These are phyloP conservation scores for Aspergillus fumigatiaffinis DNA, from an alignment of 2,329 filamentous ascomycete genomes.

Conservation along the genomic window DNA sequence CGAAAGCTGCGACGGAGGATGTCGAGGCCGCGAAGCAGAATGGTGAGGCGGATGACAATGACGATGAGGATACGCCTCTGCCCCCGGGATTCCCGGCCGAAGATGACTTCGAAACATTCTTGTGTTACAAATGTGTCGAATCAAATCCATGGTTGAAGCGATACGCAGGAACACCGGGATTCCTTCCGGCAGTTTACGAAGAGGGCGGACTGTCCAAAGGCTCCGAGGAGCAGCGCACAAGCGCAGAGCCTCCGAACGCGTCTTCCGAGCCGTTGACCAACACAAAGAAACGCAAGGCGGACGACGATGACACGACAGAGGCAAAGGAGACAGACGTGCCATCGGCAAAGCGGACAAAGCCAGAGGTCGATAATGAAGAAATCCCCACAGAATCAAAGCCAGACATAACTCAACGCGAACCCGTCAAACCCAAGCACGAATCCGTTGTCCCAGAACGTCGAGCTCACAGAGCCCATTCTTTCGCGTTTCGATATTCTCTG, in stretches of 20 bases:
- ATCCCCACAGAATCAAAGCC: slow-evolving; percentile 9
- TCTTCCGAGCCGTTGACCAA: slow-evolving; percentile 14
- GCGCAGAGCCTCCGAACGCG: background rate
- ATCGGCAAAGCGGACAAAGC: slow-evolving; percentile 45
- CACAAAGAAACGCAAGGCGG: slow-evolving; percentile 65
- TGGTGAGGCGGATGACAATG: slow-evolving; percentile 31
- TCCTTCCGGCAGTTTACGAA: slow-evolving; percentile 67
- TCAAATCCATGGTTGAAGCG: slow-evolving; percentile 86
- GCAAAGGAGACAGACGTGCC: slow-evolving; percentile 20
- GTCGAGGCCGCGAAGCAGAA: slow-evolving; percentile 23
- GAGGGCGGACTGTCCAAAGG: slow-evolving; percentile 22
- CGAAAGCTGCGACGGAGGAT: slow-evolving; percentile 18
- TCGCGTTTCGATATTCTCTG: slow-evolving; percentile 98
- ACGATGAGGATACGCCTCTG: slow-evolving; percentile 58
- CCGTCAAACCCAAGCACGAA: slow-evolving; percentile 52
- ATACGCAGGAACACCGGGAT: slow-evolving; percentile 76
- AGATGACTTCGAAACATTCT: slow-evolving; percentile 81
- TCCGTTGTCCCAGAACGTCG: slow-evolving; percentile 86
- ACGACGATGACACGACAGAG: slow-evolving; percentile 40
- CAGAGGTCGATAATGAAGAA: slow-evolving; percentile 28
- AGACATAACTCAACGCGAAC: slow-evolving; percentile 4
- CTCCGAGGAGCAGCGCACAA: background rate
- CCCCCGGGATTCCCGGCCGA: slow-evolving; percentile 85
- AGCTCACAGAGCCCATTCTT: slow-evolving; percentile 93
- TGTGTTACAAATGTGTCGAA: slow-evolving; percentile 92